A percentile compares a stretch with the other conserved stretches of the same genome.
Conservation (phyloP, 1,284 basidiomycete genomes). For the Ganoderma boninense region DNA sequence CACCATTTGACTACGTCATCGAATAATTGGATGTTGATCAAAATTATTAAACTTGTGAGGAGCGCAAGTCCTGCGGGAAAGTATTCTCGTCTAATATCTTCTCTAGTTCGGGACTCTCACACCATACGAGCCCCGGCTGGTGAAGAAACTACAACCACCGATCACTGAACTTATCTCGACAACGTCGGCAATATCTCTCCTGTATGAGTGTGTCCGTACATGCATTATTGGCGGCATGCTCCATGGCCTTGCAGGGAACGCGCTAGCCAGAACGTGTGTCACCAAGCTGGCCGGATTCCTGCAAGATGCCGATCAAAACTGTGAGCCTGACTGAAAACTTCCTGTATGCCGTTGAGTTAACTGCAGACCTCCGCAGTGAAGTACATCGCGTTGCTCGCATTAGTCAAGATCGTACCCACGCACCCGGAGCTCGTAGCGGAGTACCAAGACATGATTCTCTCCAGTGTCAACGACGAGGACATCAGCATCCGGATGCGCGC, state of each 20-base stretch:
- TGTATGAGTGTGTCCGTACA: constrained; percentile 99
- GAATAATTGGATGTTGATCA: constrained; percentile 99
- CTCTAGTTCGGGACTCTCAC: constrained; percentile 89
- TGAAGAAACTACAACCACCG: constrained; percentile 93
- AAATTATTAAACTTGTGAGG: constrained; percentile 93
- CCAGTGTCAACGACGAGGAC: constrained; percentile 92
- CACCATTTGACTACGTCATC: constrained; percentile 93
- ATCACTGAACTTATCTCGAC: constrained; percentile 96
- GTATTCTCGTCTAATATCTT: constrained; percentile 17
- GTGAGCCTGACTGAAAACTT: constrained; percentile 54
- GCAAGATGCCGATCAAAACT: constrained; percentile 93
- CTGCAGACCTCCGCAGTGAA: constrained; percentile 69
- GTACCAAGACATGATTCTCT: constrained; percentile 92
- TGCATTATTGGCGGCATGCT: constrained; percentile 99
- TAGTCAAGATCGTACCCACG: constrained; percentile 95
- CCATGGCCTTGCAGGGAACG: constrained; percentile 79
- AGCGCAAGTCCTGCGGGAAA: constrained; percentile 17
- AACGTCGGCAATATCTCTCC: constrained; percentile 93
- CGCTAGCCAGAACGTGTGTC: constrained; percentile 88
- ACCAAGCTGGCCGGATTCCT: constrained; percentile 95
- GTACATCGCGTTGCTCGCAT: constrained; percentile 94
- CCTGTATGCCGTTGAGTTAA: constrained; percentile 15
- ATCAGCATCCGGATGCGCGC: constrained; percentile 96
- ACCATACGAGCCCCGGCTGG: constrained; percentile 91
- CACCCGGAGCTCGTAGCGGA: constrained; percentile 92